A percentile compares a stretch with the other conserved stretches of the same genome.
phyloP scores from a whole-genome alignment of 306 rosid genomes.

The Quercus gilva region DNA sequence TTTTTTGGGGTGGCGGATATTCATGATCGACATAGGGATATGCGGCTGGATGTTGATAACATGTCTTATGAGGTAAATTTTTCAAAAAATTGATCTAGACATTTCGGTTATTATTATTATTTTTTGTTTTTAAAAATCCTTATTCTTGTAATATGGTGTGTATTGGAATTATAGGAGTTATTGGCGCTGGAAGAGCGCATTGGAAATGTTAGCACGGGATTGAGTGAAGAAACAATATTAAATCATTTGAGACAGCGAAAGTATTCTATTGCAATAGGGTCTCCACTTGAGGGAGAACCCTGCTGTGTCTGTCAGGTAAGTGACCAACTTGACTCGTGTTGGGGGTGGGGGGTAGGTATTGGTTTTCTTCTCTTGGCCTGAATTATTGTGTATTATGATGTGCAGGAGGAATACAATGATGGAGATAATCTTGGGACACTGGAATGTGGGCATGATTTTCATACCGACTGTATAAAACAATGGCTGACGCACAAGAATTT shows the following conservation, averaged over 20 bases:
- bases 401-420: slow-evolving; percentile 75
- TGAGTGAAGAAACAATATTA: slow-evolving; percentile 66
- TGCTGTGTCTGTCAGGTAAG: slow-evolving; percentile 96
- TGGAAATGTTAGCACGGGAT: slow-evolving; percentile 89
- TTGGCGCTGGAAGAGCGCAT: slow-evolving; percentile 96
- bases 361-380: slow-evolving; percentile 7
- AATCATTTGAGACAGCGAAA: slow-evolving; percentile 57
- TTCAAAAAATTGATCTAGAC: not conserved
- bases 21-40: slow-evolving; percentile 89
- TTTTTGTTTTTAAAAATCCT: not conserved
- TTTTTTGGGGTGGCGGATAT: slow-evolving; percentile 85
- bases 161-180: slow-evolving; percentile 54
- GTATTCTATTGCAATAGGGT: slow-evolving; percentile 33
- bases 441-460: slow-evolving; percentile 89
- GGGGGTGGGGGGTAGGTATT: not conserved
- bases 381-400: slow-evolving; percentile 1
- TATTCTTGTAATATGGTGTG: not conserved
- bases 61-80: slow-evolving; percentile 90
- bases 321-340: not conserved
- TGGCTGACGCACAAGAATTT: slow-evolving; percentile 89
- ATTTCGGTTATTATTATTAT: not conserved
- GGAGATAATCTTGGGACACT: slow-evolving; percentile 71
- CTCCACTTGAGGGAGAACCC: slow-evolving; percentile 69
- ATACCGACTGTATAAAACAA: slow-evolving; percentile 64
- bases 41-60: slow-evolving; percentile 97